Percentiles rank a stretch among this genome's conserved stretches.
Evolutionary conservation across 768 basidiomycete genomes (phyloP).

Genomic region (Suillus placidus): DNA sequence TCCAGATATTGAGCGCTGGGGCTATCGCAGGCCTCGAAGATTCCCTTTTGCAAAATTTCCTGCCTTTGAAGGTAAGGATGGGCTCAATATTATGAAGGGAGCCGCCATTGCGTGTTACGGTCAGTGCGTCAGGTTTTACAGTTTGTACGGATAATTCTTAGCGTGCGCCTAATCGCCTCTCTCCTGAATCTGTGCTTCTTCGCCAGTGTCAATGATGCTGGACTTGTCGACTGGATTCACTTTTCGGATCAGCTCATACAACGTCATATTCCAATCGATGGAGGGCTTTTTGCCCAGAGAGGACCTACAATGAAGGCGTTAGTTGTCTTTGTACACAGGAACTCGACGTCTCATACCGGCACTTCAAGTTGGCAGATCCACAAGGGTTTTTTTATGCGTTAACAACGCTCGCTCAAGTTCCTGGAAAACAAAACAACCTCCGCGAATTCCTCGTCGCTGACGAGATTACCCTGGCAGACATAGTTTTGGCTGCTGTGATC

Average conservation of each 20-base stretch:
- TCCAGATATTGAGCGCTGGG: conserved; percentile 28
- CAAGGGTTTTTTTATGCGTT: conserved; percentile 17
- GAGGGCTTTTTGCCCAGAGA: conserved; percentile 18
- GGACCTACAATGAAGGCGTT: conserved; percentile 25
- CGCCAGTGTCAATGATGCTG: conserved; percentile 24
- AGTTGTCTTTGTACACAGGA: background rate
- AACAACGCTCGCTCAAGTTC: conserved; percentile 25
- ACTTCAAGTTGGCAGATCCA: conserved; percentile 19
- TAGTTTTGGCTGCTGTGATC: conserved; percentile 24
- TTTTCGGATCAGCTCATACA: conserved; percentile 28
- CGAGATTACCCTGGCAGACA: conserved; percentile 29
- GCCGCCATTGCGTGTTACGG: conserved; percentile 32
- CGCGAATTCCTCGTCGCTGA: conserved; percentile 29
- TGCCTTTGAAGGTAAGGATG: conserved; percentile 19
- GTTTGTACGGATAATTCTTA: background rate
- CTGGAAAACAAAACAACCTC: conserved; percentile 26
- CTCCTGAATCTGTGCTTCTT: conserved; percentile 29
- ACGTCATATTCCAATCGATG: conserved; percentile 18
- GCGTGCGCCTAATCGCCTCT: conserved; percentile 19
- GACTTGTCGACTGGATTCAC: conserved; percentile 30
- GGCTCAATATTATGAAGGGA: conserved; percentile 30
- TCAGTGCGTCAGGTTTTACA: conserved; percentile 3
- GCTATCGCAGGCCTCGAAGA: conserved; percentile 21
- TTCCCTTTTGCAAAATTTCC: conserved; percentile 33
- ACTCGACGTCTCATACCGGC: background rate